phyloP scores from a whole-genome alignment of 2,329 filamentous ascomycete species.

The Aspergillus thermomutatus region DNA sequence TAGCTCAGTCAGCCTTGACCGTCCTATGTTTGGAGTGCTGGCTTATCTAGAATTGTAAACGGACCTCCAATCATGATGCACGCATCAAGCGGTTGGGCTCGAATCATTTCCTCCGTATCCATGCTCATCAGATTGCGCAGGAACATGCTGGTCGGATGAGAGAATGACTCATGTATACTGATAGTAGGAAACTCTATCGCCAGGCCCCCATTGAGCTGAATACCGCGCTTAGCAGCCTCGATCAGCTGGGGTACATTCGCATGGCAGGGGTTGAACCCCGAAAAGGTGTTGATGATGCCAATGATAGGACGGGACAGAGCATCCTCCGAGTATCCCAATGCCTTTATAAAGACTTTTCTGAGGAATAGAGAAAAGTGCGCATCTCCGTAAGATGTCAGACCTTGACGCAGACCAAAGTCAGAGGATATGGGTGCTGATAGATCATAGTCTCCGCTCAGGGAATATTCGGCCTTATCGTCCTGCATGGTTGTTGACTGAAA shows the following conservation, averaged over 20 bases:
- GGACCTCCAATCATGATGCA: constrained; percentile 64
- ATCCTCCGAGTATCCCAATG: constrained; percentile 69
- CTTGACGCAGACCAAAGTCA: constrained; percentile 57
- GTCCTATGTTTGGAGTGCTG: background rate
- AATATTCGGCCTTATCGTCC: background rate
- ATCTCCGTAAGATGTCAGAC: constrained; percentile 67
- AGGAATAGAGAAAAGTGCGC: constrained; percentile 72
- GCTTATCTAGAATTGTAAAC: constrained; percentile 11
- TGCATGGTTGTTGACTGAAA: background rate
- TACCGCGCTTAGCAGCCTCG: constrained; percentile 65
- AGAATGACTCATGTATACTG: constrained; percentile 66
- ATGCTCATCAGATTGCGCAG: constrained; percentile 72
- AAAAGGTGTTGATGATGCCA: constrained; percentile 72
- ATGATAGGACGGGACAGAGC: constrained; percentile 67
- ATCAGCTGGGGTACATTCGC: constrained; percentile 69
- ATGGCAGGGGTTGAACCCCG: constrained; percentile 71
- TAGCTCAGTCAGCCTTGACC: constrained; percentile 22
- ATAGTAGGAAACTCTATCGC: constrained; percentile 73
- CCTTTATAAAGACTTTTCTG: constrained; percentile 74
- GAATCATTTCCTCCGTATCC: constrained; percentile 77
- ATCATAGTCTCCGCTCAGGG: constrained; percentile 51
- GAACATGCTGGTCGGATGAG: constrained; percentile 71
- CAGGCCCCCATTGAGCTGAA: constrained; percentile 64
- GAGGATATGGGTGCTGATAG: constrained; percentile 53
- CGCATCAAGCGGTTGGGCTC: constrained; percentile 67